phyloP scores from a whole-genome alignment of 2,329 filamentous ascomycete species.

The Tolypocladium tundrense region DNA sequence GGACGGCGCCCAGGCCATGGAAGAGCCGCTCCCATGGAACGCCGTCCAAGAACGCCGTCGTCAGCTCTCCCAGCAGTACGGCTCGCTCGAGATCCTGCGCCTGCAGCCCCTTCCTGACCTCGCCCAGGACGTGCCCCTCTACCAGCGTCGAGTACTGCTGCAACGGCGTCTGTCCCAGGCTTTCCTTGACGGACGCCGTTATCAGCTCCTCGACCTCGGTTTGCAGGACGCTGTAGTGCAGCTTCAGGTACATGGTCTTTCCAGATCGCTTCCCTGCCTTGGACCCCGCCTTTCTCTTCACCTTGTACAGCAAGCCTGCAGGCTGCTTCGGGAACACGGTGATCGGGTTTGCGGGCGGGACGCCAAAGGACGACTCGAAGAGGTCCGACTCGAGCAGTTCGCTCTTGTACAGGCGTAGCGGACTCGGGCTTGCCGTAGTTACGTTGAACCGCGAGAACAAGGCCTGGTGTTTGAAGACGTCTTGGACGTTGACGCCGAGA shows the following conservation, averaged over 20 bases:
- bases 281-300: slow-evolving; percentile 43
- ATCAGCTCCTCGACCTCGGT: slow-evolving; percentile 56
- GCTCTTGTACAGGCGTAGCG: slow-evolving; percentile 63
- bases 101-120: slow-evolving; percentile 33
- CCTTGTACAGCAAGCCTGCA: slow-evolving; percentile 70
- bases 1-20: slow-evolving; percentile 33
- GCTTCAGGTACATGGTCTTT: slow-evolving; percentile 53
- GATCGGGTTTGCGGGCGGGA: slow-evolving; percentile 39
- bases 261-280: slow-evolving; percentile 18
- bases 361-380: slow-evolving; percentile 54
- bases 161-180: slow-evolving; percentile 29
- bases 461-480: slow-evolving; percentile 75
- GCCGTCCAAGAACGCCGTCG: slow-evolving; percentile 35
- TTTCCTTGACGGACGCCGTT: slow-evolving; percentile 28
- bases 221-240: slow-evolving; percentile 68
- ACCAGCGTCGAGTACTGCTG: slow-evolving; percentile 37
- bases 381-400: slow-evolving; percentile 59
- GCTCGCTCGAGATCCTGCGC: slow-evolving; percentile 45
- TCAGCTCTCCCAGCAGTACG: slow-evolving; percentile 40
- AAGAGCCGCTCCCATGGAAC: slow-evolving; percentile 41
- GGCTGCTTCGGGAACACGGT: slow-evolving; percentile 74
- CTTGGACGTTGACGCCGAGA: slow-evolving; percentile 91
- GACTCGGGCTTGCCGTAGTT: slow-evolving; percentile 65
- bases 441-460: slow-evolving; percentile 89
- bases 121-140: slow-evolving; percentile 29